Conservation (phyloP, 331 rosid genomes). For the Pyracantha coccinea region DNA sequence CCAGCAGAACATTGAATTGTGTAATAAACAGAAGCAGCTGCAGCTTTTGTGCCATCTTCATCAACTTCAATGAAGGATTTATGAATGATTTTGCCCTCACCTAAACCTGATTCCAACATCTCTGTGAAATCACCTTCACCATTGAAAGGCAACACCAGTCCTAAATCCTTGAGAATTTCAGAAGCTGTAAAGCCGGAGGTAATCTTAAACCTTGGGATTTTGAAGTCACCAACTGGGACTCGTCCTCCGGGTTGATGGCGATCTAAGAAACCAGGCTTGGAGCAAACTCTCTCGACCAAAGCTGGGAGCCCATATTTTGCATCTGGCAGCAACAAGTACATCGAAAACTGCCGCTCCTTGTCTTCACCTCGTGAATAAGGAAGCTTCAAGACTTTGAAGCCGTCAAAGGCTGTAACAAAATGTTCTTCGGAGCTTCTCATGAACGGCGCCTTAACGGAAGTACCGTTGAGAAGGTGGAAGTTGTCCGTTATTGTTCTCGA, state of each 20-base stretch:
- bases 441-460: too few relatives aligned
- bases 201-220: conserved; percentile 59
- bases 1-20: fast-evolving
- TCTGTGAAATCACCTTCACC: too few relatives aligned
- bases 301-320: background rate
- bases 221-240: conserved; percentile 39
- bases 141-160: too few relatives aligned
- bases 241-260: background rate
- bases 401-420: background rate
- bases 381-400: conserved; percentile 21
- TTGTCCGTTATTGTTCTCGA: too few relatives aligned
- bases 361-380: conserved; percentile 30
- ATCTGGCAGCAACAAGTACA: too few relatives aligned
- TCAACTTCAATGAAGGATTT: too few relatives aligned
- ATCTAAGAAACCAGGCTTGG: conserved; percentile 49
- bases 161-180: conserved; percentile 30
- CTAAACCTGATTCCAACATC: too few relatives aligned
- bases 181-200: conserved; percentile 51
- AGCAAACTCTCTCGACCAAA: conserved; percentile 13
- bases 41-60: conserved; percentile 36
- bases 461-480: too few relatives aligned
- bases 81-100: too few relatives aligned
- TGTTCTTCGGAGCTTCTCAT: background rate
- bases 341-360: too few relatives aligned
- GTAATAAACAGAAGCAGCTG: too few relatives aligned